Evolutionary conservation across 2,329 filamentous ascomycete genomes (phyloP).

Genomic region (Verticillium albo-atrum): DNA sequence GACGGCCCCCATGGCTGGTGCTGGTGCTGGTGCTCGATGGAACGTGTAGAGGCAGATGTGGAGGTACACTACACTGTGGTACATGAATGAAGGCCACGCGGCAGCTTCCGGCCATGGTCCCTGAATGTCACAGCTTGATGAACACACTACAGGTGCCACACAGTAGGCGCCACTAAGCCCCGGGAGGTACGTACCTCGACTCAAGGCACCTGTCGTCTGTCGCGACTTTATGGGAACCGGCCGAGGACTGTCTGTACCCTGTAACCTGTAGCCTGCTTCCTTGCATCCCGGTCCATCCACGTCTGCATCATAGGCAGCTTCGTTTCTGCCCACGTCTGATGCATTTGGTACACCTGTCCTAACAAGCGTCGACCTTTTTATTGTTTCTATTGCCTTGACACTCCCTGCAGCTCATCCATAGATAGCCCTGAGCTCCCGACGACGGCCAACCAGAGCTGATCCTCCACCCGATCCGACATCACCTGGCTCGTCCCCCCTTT

Average conservation of each 20-base stretch:
- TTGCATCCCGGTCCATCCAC: neutral
- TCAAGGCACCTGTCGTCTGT: neutral
- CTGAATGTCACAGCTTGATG: neutral
- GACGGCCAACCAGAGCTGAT: neutral
- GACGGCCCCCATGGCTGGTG: no score
- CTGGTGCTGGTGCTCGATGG: no score
- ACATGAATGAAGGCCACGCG: slow-evolving; percentile 8
- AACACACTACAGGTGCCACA: neutral
- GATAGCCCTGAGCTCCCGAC: neutral
- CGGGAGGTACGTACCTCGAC: neutral
- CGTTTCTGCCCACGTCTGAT: neutral
- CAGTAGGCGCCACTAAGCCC: neutral
- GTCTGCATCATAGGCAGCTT: neutral
- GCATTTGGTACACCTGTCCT: neutral
- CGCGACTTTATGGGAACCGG: neutral
- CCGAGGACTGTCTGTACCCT: neutral
- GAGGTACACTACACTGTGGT: no score
- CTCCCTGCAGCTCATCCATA: neutral
- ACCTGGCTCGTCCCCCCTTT: neutral
- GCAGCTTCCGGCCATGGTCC: slow-evolving; percentile 5
- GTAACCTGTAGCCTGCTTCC: neutral
- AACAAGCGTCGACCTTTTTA: neutral
- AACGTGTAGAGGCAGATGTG: no score
- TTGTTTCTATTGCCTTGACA: neutral
- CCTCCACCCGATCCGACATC: neutral